These are phyloP conservation scores for Sugiyamaella floridensis DNA, from an alignment of 805 yeast genomes.

Conservation along the genomic window DNA sequence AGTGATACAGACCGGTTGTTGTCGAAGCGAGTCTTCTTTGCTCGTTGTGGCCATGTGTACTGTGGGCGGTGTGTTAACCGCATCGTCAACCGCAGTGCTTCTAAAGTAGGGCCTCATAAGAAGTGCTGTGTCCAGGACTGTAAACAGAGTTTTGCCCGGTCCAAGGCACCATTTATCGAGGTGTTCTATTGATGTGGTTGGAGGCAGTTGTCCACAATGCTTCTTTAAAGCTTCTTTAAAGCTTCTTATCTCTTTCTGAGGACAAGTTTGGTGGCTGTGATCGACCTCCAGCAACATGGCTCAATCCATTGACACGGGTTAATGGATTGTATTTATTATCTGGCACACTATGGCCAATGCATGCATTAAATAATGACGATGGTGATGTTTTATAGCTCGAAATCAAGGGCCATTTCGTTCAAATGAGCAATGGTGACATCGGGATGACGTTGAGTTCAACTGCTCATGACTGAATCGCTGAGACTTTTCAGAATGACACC, in stretches of 20 bases:
- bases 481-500: neutral
- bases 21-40: conserved; percentile 58
- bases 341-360: too few species aligned
- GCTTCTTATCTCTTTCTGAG: too few species aligned
- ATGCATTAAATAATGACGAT: too few species aligned
- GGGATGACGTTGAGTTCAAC: too few species aligned
- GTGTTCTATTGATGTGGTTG: conserved; percentile 9
- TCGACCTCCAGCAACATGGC: too few species aligned
- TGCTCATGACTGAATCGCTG: neutral
- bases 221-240: neutral
- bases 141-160: conserved; percentile 6
- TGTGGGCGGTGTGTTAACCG: conserved; percentile 80
- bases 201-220: neutral
- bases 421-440: too few species aligned
- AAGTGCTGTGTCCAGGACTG: conserved; percentile 15
- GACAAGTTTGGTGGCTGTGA: too few species aligned
- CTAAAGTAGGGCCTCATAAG: conserved; percentile 9
- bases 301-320: too few species aligned
- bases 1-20: conserved; percentile 51
- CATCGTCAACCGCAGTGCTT: conserved; percentile 33
- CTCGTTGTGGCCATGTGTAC: conserved; percentile 75
- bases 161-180: conserved; percentile 13
- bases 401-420: too few species aligned
- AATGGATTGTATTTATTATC: too few species aligned
- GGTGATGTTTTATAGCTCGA: too few species aligned